Evolutionary conservation across 371 early-diverging fungal genomes (phyloP).

Genomic region (Circinella minor): DNA sequence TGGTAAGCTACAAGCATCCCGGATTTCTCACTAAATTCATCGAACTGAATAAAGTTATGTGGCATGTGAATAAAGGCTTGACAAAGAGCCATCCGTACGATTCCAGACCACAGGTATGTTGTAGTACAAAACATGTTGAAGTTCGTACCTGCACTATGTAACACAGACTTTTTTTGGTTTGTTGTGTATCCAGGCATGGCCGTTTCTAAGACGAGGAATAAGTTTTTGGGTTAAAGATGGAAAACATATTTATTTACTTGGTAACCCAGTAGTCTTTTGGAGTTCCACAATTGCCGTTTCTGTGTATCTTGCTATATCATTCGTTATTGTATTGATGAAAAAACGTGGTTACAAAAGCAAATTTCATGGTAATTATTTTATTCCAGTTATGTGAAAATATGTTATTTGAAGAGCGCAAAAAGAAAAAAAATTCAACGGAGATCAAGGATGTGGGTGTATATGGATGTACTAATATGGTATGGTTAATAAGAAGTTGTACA

Average conservation of each 20-base stretch:
- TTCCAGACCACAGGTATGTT: conserved; percentile 70
- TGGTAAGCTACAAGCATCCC: conserved; percentile 56
- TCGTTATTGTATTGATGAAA: neutral
- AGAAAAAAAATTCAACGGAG: conserved; percentile 35
- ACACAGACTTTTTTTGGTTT: neutral
- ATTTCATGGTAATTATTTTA: neutral
- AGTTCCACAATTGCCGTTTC: conserved; percentile 64
- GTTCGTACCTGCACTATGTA: neutral
- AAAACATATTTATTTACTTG: conserved; percentile 91
- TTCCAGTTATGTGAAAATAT: neutral
- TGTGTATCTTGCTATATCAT: conserved; percentile 45
- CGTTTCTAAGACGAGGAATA: conserved; percentile 88
- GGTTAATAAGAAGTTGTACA: too few relatives aligned
- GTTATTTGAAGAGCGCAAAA: neutral
- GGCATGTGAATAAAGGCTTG: conserved; percentile 86
- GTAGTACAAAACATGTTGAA: conserved; percentile 23
- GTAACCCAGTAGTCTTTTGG: conserved; percentile 97
- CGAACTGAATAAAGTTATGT: conserved; percentile 89
- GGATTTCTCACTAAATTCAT: conserved; percentile 84
- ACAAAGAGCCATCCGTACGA: conserved; percentile 93
- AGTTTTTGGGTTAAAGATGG: conserved; percentile 89
- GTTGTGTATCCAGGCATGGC: conserved; percentile 61
- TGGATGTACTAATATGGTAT: too few relatives aligned
- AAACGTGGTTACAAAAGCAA: conserved; percentile 2
- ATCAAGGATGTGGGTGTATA: neutral